Evolutionary conservation across 2,329 filamentous ascomycete species (phyloP).

Genomic region (Coccinonectria pachysandricola): DNA sequence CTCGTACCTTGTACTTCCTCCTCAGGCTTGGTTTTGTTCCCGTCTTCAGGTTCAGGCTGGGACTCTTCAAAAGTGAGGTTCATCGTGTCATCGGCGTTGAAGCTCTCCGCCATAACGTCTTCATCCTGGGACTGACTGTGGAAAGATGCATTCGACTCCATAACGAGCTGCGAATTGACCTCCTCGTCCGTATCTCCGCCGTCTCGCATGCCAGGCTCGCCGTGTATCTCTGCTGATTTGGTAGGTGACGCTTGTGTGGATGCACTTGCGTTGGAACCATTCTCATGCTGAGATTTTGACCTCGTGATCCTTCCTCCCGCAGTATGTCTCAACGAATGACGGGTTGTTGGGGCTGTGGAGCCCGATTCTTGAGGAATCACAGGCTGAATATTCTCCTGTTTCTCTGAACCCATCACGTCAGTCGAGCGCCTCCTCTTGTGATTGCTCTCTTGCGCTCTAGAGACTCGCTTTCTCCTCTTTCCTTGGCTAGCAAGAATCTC

Average conservation of each 20-base stretch:
- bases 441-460: conserved; percentile 11
- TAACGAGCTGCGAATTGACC: conserved; percentile 30
- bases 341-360: conserved; percentile 11
- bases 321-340: conserved; percentile 16
- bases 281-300: conserved; percentile 5
- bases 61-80: too few relatives aligned
- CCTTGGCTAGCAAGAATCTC: conserved; percentile 4
- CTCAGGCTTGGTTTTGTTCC: conserved; percentile 1
- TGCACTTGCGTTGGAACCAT: conserved; percentile 2
- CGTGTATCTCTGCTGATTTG: conserved; percentile 3
- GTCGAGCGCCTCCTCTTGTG: conserved; percentile 21
- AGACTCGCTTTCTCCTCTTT: conserved; percentile 22
- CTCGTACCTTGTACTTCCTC: conserved; percentile 2
- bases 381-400: conserved; percentile 11
- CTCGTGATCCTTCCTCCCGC: conserved; percentile 11
- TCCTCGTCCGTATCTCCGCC: conserved; percentile 30
- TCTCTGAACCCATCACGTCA: conserved; percentile 7
- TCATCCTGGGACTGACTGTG: conserved; percentile 20
- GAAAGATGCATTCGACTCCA: conserved; percentile 30
- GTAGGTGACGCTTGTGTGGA: conserved; percentile 1
- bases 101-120: conserved; percentile 6
- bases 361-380: conserved; percentile 6
- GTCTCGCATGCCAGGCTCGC: conserved; percentile 6
- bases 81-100: conserved; percentile 14
- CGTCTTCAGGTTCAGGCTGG: conserved; percentile 1